These are phyloP conservation scores for Fusarium nygamai DNA, from an alignment of 2,329 filamentous ascomycete genomes.

Conservation along the genomic window DNA sequence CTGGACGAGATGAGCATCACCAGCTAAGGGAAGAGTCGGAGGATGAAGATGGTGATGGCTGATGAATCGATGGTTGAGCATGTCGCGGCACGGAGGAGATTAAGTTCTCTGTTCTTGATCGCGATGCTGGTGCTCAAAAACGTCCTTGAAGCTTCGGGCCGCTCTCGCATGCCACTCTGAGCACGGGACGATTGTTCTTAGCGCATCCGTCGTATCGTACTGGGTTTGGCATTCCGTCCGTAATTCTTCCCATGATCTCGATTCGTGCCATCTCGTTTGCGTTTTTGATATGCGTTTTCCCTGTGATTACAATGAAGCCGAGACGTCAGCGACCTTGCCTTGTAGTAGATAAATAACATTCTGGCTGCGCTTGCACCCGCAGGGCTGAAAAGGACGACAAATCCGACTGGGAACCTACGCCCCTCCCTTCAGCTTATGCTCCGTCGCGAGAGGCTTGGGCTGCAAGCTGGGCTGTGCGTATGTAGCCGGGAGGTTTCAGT, in stretches of 20 bases:
- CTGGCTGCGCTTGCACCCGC: constrained; percentile 84
- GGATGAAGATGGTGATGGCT: constrained; percentile 67
- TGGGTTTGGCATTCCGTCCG: constrained; percentile 74
- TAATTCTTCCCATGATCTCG: constrained; percentile 77
- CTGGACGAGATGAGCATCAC: no score
- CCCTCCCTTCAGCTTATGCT: not conserved
- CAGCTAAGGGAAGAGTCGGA: not conserved
- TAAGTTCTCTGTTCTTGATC: constrained; percentile 94
- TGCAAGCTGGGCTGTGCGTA: accelerated
- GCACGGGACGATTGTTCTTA: constrained; percentile 72
- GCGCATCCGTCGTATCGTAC: constrained; percentile 80
- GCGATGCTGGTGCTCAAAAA: constrained; percentile 98
- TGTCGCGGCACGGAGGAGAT: constrained; percentile 91
- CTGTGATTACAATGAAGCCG: constrained; percentile 75
- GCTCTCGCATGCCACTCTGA: constrained; percentile 80
- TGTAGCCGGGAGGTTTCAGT: accelerated
- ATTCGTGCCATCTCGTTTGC: constrained; percentile 74
- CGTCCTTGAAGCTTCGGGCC: constrained; percentile 97
- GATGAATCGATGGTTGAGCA: constrained; percentile 72
- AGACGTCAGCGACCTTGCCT: constrained; percentile 90
- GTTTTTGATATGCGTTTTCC: constrained; percentile 78
- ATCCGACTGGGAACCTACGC: accelerated
- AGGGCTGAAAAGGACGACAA: accelerated
- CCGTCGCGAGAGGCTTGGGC: not conserved
- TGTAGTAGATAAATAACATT: constrained; percentile 96